Base-by-base conservation (phyloP, 306 rosid genomes). In the Begonia fuchsioides region DNA sequence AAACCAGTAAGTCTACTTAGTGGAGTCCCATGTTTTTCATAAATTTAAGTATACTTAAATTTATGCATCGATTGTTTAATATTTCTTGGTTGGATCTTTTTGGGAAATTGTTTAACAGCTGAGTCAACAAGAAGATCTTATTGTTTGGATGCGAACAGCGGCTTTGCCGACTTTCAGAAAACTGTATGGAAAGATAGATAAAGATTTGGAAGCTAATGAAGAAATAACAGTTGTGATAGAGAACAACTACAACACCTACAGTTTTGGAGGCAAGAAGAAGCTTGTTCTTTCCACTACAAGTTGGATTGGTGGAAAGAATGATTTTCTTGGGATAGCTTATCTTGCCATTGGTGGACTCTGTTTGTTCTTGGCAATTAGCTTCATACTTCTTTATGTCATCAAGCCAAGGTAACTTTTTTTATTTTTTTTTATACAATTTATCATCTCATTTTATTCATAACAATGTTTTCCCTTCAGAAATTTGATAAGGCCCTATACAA, bases 71-170 rank as follows among this genome's bases (percentile, higher is more conserved):
- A 26, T 1, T 26, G 7, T 8, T 19, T 19, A 2, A 26, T 26
- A 26, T 26, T 26, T 26, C 35, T 5, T 26, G 8, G 35, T 26
- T 26, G 35, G 7, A 26, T 26, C 35, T 39, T 2, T 20, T 9
- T 2, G 44, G 56, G 52, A 15, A 45, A 58, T 59, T 70, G 32
- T 75, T 8, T 58, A 44, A 55, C 69, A 87, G 93, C 54, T 87
- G 74, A 87, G 85, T 54, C 60, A 78, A 59, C 96, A 87, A 75
- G 87, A 65, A 62, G 96, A 87, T 71, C 85, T 87, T 45, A 87
- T 87, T 26, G 96, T 87, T 56, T 87, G 96, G 96, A 87, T 87
- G 96, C 54, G 94, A 57, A 77, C 85, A 11, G 93, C 94, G 12
- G 93, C 96, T 18, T 39, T 87, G 41, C 84, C 96, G 12, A 75